Conservation (phyloP, 345 rosid species). For the Reutealis trisperma region DNA sequence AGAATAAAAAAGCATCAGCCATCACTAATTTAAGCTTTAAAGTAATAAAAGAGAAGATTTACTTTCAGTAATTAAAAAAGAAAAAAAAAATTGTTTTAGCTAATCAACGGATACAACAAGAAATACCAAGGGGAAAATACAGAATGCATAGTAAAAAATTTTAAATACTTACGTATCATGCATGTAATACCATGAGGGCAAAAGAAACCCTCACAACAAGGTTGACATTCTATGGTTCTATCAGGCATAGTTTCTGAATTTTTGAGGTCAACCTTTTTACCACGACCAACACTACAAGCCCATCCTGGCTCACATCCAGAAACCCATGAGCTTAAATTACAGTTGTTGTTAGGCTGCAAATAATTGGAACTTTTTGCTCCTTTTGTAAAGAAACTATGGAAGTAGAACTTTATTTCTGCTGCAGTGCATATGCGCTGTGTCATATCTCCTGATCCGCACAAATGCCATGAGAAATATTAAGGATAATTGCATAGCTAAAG, state of each 20-base stretch:
- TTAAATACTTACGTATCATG: conserved; percentile 84
- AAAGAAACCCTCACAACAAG: conserved; percentile 96
- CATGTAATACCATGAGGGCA: conserved; percentile 97
- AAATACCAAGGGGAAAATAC: background rate
- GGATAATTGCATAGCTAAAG: background rate
- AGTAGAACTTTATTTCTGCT: conserved; percentile 84
- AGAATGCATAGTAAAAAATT: background rate
- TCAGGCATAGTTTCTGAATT: conserved; percentile 57
- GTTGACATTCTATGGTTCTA: conserved; percentile 49
- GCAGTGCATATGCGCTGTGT: conserved; percentile 73
- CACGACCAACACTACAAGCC: conserved; percentile 65
- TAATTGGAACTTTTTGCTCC: conserved; percentile 48
- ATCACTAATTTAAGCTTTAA: background rate
- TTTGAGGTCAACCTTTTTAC: conserved; percentile 49
- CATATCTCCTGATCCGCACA: conserved; percentile 61
- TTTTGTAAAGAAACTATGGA: conserved; percentile 48
- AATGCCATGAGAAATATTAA: background rate
- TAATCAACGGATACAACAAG: background rate
- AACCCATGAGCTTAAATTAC: conserved; percentile 84
- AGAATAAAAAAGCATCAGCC: background rate
- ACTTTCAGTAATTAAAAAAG: no score
- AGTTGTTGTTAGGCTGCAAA: conserved; percentile 82
- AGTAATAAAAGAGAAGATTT: background rate
- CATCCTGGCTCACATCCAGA: conserved; percentile 99
- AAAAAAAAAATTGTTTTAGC: background rate